A percentile compares a stretch with the other conserved stretches of the same genome.
Conservation (phyloP, 2,329 filamentous ascomycete species). For the Fusarium multiceps region DNA sequence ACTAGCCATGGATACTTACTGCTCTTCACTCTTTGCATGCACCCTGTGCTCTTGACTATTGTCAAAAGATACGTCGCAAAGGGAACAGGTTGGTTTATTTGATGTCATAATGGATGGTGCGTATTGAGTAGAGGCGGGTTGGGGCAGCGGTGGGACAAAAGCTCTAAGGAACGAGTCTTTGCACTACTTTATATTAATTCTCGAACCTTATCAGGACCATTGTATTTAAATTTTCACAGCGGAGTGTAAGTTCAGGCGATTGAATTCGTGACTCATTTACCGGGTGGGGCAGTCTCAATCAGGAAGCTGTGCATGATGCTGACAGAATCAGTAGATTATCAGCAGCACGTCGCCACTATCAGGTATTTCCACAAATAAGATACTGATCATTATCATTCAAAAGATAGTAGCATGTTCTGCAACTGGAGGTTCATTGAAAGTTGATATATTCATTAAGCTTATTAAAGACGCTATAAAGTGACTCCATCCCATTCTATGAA, state of each 20-base stretch:
- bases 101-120: background rate
- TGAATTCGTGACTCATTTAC: background rate
- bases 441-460: background rate
- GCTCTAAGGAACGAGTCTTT: background rate
- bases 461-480: background rate
- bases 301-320: slow-evolving; percentile 5
- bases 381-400: slow-evolving; percentile 8
- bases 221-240: too few species aligned
- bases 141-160: background rate
- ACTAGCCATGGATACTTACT: background rate
- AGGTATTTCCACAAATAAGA: background rate
- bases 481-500: background rate
- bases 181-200: background rate
- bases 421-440: background rate
- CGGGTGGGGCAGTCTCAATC: background rate
- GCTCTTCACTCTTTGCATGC: slow-evolving; percentile 18
- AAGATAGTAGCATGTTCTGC: background rate
- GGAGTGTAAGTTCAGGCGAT: background rate
- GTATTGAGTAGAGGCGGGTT: background rate
- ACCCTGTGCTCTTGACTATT: slow-evolving; percentile 13
- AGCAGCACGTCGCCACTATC: background rate
- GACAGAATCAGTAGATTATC: background rate
- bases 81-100: background rate
- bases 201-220: background rate
- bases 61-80: slow-evolving; percentile 12